Percentiles rank a stretch among this genome's conserved stretches.
Evolutionary conservation across 1,284 basidiomycete genomes (phyloP).

Genomic region (Polyporus tsugae): DNA sequence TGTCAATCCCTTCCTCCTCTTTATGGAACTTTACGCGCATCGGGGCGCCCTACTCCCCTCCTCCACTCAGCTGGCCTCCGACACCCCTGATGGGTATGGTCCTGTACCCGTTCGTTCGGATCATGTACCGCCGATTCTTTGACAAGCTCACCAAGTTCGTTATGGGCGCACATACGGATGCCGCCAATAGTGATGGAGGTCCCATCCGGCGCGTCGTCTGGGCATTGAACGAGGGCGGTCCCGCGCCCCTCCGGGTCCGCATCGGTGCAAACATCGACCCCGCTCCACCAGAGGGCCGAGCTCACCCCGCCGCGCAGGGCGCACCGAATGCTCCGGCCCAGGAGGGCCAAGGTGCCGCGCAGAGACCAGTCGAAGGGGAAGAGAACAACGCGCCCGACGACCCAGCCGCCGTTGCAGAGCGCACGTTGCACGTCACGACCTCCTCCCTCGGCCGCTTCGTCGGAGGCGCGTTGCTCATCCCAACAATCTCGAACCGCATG

Average conservation of each 20-base stretch:
- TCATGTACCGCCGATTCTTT: slow-evolving; percentile 55
- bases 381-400: slow-evolving; percentile 37
- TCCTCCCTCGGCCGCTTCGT: slow-evolving; percentile 68
- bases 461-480: slow-evolving; percentile 71
- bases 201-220: slow-evolving; percentile 42
- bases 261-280: slow-evolving; percentile 41
- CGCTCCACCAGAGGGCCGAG: not conserved
- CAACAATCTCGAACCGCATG: slow-evolving; percentile 69
- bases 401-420: slow-evolving; percentile 56
- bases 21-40: slow-evolving; percentile 15
- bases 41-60: slow-evolving; percentile 12
- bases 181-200: slow-evolving; percentile 22
- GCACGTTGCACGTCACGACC: slow-evolving; percentile 62
- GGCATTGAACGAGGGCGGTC: slow-evolving; percentile 53
- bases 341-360: slow-evolving; percentile 14
- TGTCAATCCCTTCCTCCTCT: slow-evolving; percentile 8
- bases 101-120: slow-evolving; percentile 57
- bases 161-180: slow-evolving; percentile 48
- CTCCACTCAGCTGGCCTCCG: slow-evolving; percentile 62
- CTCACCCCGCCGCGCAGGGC: not conserved
- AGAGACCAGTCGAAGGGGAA: slow-evolving; percentile 27
- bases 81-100: slow-evolving; percentile 66
- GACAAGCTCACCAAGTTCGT: slow-evolving; percentile 53
- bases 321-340: slow-evolving; percentile 14
- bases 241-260: slow-evolving; percentile 53